phyloP scores from a whole-genome alignment of 495 filamentous ascomycete species.

The Glonium stellatum region DNA sequence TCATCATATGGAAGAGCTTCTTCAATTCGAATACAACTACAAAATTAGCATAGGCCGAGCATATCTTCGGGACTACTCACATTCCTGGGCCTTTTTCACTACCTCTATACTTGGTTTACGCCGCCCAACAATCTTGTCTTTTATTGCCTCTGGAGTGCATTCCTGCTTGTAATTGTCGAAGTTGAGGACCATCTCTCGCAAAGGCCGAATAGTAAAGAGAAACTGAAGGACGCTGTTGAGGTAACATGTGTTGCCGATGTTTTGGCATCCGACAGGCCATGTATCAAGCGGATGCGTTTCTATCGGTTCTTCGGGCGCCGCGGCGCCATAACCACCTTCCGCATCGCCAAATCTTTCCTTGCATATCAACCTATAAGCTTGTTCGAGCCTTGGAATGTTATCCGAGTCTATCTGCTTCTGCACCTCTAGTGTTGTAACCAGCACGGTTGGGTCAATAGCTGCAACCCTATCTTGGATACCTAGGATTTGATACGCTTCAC shows the following conservation, averaged over 20 bases:
- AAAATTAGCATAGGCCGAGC: slow-evolving; percentile 14
- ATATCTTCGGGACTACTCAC: slow-evolving; percentile 43
- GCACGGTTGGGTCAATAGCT: slow-evolving; percentile 10
- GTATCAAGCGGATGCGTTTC: slow-evolving; percentile 30
- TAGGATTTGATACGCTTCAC: slow-evolving; percentile 51
- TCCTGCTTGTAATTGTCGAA: slow-evolving; percentile 63
- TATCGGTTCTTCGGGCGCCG: background rate
- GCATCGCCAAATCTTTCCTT: slow-evolving; percentile 10
- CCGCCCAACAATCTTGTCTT: slow-evolving; percentile 59
- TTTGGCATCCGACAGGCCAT: slow-evolving; percentile 77
- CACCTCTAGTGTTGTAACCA: background rate
- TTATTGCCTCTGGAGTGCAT: slow-evolving; percentile 51
- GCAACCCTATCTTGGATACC: slow-evolving; percentile 47
- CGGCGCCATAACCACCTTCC: background rate
- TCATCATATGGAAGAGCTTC: slow-evolving; percentile 66
- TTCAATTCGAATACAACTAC: slow-evolving; percentile 67
- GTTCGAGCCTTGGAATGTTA: slow-evolving; percentile 4
- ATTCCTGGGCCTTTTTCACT: slow-evolving; percentile 60
- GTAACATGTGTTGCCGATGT: slow-evolving; percentile 97
- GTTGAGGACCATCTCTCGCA: slow-evolving; percentile 71
- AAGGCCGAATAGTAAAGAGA: slow-evolving; percentile 78
- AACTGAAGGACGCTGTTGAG: slow-evolving; percentile 95
- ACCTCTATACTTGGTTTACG: slow-evolving; percentile 53
- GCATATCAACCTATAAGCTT: slow-evolving; percentile 14
- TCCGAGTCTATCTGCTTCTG: slow-evolving; percentile 34